phyloP scores from a whole-genome alignment of 2,329 filamentous ascomycete genomes.

The Mycosphaerella sp. region DNA sequence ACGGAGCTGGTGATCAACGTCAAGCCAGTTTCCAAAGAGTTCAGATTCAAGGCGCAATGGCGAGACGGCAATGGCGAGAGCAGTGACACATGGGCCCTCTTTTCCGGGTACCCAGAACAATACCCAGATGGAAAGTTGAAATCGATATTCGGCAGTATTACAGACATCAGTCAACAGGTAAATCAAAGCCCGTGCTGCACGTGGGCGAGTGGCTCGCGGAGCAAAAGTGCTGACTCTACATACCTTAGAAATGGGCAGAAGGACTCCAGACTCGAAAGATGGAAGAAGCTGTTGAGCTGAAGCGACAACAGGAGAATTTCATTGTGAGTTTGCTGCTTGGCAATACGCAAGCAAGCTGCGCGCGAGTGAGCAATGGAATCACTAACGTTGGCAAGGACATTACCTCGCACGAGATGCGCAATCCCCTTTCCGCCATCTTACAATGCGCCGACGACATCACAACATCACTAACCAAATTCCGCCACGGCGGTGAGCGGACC shows the following conservation, averaged over 20 bases:
- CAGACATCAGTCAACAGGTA: conserved; percentile 70
- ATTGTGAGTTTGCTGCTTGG: conserved; percentile 2
- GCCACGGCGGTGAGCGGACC: conserved; percentile 36
- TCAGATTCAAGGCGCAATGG: conserved; percentile 66
- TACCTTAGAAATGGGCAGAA: conserved; percentile 63
- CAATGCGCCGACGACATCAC: conserved; percentile 71
- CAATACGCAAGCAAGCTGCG: not conserved
- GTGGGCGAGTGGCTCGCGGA: too few species aligned
- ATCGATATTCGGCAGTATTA: conserved; percentile 72
- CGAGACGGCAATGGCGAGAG: conserved; percentile 53
- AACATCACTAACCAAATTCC: conserved; percentile 44
- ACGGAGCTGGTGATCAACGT: conserved; percentile 55
- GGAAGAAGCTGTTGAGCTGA: conserved; percentile 74
- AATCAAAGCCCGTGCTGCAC: too few species aligned
- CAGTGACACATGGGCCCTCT: conserved; percentile 67
- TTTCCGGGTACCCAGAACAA: conserved; percentile 69
- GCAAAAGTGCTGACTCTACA: too few species aligned
- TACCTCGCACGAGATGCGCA: conserved; percentile 50
- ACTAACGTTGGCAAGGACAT: conserved; percentile 29
- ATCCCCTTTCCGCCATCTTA: conserved; percentile 66
- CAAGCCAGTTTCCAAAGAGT: conserved; percentile 61
- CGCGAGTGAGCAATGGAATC: too few species aligned
- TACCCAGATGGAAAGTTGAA: conserved; percentile 59
- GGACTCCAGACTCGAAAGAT: conserved; percentile 69
- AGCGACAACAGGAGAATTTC: conserved; percentile 56